phyloP scores from a whole-genome alignment of 1,139 yeast genomes.

The Pichia kudriavzevii region DNA sequence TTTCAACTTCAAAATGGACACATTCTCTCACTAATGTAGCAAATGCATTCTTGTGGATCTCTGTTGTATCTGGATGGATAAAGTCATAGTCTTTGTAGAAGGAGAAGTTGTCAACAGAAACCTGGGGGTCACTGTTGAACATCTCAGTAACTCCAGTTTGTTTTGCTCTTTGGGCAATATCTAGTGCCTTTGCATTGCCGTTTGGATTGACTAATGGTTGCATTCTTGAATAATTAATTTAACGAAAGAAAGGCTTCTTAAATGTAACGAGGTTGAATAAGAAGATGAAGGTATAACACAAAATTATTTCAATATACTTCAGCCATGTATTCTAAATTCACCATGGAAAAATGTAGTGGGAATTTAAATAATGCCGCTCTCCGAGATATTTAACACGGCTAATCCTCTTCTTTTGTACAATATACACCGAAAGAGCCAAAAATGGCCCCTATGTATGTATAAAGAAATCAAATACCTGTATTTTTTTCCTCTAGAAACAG shows the following conservation, averaged over 20 bases:
- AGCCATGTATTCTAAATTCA: no score
- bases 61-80: conserved; percentile 11
- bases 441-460: conserved; percentile 26
- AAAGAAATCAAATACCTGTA: no score
- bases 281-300: no score
- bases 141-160: conserved; percentile 11
- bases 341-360: no score
- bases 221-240: conserved; percentile 8
- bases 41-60: conserved; percentile 10
- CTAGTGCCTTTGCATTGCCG: conserved; percentile 12
- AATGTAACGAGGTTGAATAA: no score
- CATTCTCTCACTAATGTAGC: conserved; percentile 17
- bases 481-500: no score
- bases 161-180: conserved; percentile 13
- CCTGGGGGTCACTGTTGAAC: conserved; percentile 15
- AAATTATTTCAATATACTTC: no score
- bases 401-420: not conserved
- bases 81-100: conserved; percentile 11
- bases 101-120: conserved; percentile 12
- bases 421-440: no score
- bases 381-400: not conserved
- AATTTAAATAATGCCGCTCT: no score
- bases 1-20: conserved; percentile 17
- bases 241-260: no score
- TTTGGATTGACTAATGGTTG: conserved; percentile 12